Evolutionary conservation across 495 filamentous ascomycete genomes (phyloP).

Genomic region (Xylaria scruposa): DNA sequence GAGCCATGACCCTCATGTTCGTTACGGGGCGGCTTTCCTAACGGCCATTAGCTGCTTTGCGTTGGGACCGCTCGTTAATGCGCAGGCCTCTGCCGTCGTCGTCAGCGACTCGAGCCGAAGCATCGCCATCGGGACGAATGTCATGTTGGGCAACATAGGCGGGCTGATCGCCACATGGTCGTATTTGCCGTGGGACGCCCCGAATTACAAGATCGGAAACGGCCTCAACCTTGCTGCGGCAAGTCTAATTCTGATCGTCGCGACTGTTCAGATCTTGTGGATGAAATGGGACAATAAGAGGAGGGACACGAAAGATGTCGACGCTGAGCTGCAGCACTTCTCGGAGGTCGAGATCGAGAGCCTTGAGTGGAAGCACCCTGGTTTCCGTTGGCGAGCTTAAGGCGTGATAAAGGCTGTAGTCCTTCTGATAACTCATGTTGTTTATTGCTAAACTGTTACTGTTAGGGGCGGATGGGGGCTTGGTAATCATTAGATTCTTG

Average conservation of each 20-base stretch:
- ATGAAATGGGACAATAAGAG: slow-evolving; percentile 70
- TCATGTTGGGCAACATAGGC: slow-evolving; percentile 77
- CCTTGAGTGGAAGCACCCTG: slow-evolving; percentile 76
- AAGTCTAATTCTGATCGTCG: slow-evolving; percentile 57
- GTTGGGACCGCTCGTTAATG: slow-evolving; percentile 68
- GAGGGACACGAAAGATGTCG: slow-evolving; percentile 60
- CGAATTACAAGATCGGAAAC: slow-evolving; percentile 76
- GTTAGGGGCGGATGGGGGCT: not conserved
- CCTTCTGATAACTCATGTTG: not conserved
- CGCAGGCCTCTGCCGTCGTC: slow-evolving; percentile 72
- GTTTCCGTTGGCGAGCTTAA: slow-evolving; percentile 67
- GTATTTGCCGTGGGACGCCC: slow-evolving; percentile 68
- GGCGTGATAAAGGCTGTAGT: not conserved
- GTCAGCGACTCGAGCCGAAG: slow-evolving; percentile 72
- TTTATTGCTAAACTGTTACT: not conserved
- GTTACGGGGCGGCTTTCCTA: slow-evolving; percentile 77
- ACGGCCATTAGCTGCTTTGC: slow-evolving; percentile 73
- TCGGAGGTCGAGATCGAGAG: slow-evolving; percentile 64
- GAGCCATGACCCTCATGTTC: slow-evolving; percentile 54
- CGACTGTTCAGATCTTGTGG: slow-evolving; percentile 57
- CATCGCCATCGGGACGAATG: slow-evolving; percentile 67
- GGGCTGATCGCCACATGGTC: slow-evolving; percentile 75
- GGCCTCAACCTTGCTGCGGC: slow-evolving; percentile 72
- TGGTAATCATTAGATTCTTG: not conserved
- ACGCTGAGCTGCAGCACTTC: slow-evolving; percentile 62